phyloP scores from a whole-genome alignment of 176 grass and related monocot species.

The Zoysia pacifica region DNA sequence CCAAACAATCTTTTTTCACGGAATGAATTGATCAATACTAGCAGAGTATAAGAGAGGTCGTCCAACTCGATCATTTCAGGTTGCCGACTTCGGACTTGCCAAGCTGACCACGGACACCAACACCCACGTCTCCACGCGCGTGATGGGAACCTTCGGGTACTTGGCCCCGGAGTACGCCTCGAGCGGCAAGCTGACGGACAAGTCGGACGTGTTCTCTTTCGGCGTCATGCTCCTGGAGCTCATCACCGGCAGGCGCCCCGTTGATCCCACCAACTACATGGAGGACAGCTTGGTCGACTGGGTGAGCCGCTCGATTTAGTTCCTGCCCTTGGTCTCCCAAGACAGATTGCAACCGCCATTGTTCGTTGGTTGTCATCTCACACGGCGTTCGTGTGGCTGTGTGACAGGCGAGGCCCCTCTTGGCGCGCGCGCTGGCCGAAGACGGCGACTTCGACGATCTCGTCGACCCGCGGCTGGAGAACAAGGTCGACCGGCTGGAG shows the following conservation, averaged over 20 bases:
- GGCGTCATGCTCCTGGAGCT: constrained; percentile 97
- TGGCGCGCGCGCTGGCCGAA: constrained; percentile 49
- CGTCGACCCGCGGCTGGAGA: constrained; percentile 65
- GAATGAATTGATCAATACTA: neutral
- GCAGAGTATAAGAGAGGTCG: neutral
- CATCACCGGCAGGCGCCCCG: constrained; percentile 77
- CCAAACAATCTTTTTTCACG: too few relatives aligned
- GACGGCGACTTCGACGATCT: constrained; percentile 59
- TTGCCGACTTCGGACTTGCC: constrained; percentile 91
- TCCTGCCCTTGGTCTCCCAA: neutral
- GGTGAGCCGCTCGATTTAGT: constrained; percentile 47
- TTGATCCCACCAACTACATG: constrained; percentile 61
- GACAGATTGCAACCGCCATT: neutral
- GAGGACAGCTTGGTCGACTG: constrained; percentile 95
- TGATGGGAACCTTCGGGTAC: constrained; percentile 99
- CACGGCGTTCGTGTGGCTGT: neutral
- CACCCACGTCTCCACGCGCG: constrained; percentile 93
- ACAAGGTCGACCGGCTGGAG: constrained; percentile 58
- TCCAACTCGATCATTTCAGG: constrained; percentile 39
- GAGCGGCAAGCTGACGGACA: constrained; percentile 91
- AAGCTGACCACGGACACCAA: constrained; percentile 85
- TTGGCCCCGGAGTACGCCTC: constrained; percentile 95
- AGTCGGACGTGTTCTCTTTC: constrained; percentile 97
- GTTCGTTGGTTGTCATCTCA: neutral
- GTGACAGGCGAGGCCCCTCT: constrained; percentile 69